Conservation (phyloP, 495 filamentous ascomycete genomes). For the Aspergillus conjunctus region DNA sequence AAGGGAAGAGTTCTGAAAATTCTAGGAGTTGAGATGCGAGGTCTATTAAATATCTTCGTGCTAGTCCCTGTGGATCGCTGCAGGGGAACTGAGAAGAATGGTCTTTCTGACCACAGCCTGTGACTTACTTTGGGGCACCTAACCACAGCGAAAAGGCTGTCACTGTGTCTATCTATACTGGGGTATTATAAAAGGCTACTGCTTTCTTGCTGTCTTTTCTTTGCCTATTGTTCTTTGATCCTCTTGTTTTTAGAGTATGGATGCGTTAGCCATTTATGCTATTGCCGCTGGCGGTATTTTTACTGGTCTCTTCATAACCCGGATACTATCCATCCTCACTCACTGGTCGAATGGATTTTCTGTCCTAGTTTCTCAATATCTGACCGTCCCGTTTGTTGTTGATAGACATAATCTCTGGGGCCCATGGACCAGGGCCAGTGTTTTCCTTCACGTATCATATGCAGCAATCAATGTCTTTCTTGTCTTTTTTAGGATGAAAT, state of each 20-base stretch:
- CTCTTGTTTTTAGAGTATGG: conserved; percentile 12
- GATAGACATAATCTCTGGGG: conserved; percentile 21
- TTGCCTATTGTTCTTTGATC: conserved; percentile 9
- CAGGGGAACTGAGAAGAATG: too few relatives aligned
- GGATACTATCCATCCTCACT: conserved; percentile 14
- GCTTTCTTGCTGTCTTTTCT: background rate
- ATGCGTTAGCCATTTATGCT: conserved; percentile 23
- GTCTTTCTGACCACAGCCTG: too few relatives aligned
- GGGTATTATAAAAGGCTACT: conserved; percentile 8
- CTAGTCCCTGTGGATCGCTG: too few relatives aligned
- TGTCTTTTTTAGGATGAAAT: conserved; percentile 21
- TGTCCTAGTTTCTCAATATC: conserved; percentile 21
- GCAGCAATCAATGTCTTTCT: conserved; percentile 25
- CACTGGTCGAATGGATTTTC: conserved; percentile 18
- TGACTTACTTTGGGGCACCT: too few relatives aligned
- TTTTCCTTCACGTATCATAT: conserved; percentile 23
- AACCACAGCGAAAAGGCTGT: too few relatives aligned
- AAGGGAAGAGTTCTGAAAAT: too few relatives aligned
- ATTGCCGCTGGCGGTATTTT: conserved; percentile 26
- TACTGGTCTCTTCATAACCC: conserved; percentile 18
- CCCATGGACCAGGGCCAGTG: conserved; percentile 24
- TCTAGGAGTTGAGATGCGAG: too few relatives aligned
- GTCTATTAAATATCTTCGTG: too few relatives aligned
- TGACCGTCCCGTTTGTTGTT: conserved; percentile 26
- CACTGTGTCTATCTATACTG: too few relatives aligned